Conservation (phyloP, 805 yeast genomes). For the Zygoascus ofunaensis region DNA sequence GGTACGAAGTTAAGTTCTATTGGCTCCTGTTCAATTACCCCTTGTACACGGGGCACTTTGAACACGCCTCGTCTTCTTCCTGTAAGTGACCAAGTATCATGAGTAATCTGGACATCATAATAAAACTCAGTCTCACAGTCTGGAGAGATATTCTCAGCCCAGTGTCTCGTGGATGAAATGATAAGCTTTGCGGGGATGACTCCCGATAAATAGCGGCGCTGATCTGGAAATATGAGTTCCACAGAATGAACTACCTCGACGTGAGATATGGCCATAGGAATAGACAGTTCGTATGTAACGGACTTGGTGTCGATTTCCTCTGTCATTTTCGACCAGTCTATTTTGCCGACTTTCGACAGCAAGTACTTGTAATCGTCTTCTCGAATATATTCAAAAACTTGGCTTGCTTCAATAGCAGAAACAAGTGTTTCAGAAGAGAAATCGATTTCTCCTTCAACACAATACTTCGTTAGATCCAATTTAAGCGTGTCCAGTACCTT, state of each 20-base stretch:
- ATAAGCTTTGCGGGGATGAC: slow-evolving; percentile 48
- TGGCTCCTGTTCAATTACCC: slow-evolving; percentile 20
- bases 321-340: slow-evolving; percentile 6
- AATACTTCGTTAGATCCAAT: slow-evolving; percentile 3
- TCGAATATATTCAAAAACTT: slow-evolving; percentile 6
- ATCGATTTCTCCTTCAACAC: slow-evolving; percentile 3
- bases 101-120: slow-evolving; percentile 40
- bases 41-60: slow-evolving; percentile 14
- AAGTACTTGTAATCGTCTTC: slow-evolving; percentile 1
- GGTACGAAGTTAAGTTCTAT: slow-evolving; percentile 54
- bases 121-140: slow-evolving; percentile 26
- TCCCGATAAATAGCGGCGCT: slow-evolving; percentile 40
- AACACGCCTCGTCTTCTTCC: slow-evolving; percentile 57
- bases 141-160: slow-evolving; percentile 29
- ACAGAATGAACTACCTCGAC: slow-evolving; percentile 53
- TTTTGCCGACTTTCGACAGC: slow-evolving; percentile 2
- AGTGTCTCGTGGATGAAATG: slow-evolving; percentile 37
- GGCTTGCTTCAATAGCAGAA: background rate
- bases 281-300: slow-evolving; percentile 28
- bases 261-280: slow-evolving; percentile 55
- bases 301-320: slow-evolving; percentile 10
- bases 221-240: slow-evolving; percentile 32
- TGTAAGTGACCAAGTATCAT: slow-evolving; percentile 72
- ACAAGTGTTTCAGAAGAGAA: slow-evolving; percentile 29
- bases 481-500: slow-evolving; percentile 1